phyloP scores from a whole-genome alignment of 208 protist genomes.

The Trypanosoma platydactyli region DNA sequence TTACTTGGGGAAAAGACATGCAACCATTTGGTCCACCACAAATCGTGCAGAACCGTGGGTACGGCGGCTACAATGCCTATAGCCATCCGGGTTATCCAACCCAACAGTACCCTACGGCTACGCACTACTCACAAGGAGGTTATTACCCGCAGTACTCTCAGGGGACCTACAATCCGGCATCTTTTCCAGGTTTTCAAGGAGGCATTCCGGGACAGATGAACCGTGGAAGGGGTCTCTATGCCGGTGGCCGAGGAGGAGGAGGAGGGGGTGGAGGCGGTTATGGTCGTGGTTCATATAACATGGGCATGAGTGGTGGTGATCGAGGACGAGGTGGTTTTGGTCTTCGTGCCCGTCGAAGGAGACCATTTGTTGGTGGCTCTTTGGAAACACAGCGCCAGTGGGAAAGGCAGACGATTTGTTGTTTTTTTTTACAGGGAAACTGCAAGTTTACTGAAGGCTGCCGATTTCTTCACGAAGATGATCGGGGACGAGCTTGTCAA shows the following conservation, averaged over 20 bases:
- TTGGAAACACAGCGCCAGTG: slow-evolving; percentile 79
- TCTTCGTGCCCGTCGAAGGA: slow-evolving; percentile 45
- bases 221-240: slow-evolving; percentile 22
- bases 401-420: slow-evolving; percentile 76
- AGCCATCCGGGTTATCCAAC: slow-evolving; percentile 29
- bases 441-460: slow-evolving; percentile 81
- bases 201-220: slow-evolving; percentile 12
- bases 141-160: slow-evolving; percentile 32
- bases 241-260: slow-evolving; percentile 24
- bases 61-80: slow-evolving; percentile 36
- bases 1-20: slow-evolving; percentile 21
- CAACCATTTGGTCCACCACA: slow-evolving; percentile 33
- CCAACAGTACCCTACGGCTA: slow-evolving; percentile 22
- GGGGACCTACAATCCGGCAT: slow-evolving; percentile 24
- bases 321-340: slow-evolving; percentile 51
- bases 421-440: slow-evolving; percentile 77
- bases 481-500: slow-evolving; percentile 53
- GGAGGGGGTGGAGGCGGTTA: slow-evolving; percentile 11
- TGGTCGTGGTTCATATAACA: slow-evolving; percentile 31
- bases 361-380: slow-evolving; percentile 79
- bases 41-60: slow-evolving; percentile 26
- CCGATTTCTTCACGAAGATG: slow-evolving; percentile 79
- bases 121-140: slow-evolving; percentile 25
- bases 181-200: slow-evolving; percentile 28
- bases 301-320: slow-evolving; percentile 35